Evolutionary conservation across 2,329 filamentous ascomycete genomes (phyloP), one percentile per base, ranked within the genome.

Genomic region (Diaporthe capsici): DNA sequence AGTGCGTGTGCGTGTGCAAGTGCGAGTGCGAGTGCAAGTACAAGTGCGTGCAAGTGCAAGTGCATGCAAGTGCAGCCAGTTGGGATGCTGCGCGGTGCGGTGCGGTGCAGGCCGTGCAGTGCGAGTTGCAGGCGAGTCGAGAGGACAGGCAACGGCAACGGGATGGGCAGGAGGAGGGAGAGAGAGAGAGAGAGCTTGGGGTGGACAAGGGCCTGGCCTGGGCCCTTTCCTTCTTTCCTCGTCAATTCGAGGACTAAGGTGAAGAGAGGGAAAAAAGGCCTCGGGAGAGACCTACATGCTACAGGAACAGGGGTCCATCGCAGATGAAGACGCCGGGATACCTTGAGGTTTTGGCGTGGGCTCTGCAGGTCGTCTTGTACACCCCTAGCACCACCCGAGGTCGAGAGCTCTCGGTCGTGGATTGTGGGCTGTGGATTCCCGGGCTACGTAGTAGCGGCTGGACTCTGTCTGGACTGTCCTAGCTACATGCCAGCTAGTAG

Each of bases 241-340:
- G 31, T 68, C 65, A 68, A 53, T 68, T 53, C 65, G 65, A 68
- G 31, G 65, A 68, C 47, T 20, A n/a, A 68, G 44, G 65, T 68
- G 34, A 34, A 68, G 42, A 49, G 44, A 15, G 44, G 28, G 8
- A 37, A 68, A 44, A 68, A 68, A 51, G 63, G 63, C 63, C 63
- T 68, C 63, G 63, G 63, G 63, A 68, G 28, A 68, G 63, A 51
- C 28, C 25, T 70, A 57, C 25, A 71, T 58, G 49, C 25, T 57
- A 71, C 55, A 22, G 68, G 67, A 72, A 72, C 71, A 72, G 42
- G 55, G 70, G 70, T 61, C 67, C 57, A 39, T 37, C 42, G 17
- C 67, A 57, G 73, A 68, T 49, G 53, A 42, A 20, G 53, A 61
- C 71, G 65, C 73, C 65, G 44, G 73, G 73, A 60, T 61, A 71